phyloP scores from a whole-genome alignment of 495 filamentous ascomycete genomes.

The Neurospora discreta region DNA sequence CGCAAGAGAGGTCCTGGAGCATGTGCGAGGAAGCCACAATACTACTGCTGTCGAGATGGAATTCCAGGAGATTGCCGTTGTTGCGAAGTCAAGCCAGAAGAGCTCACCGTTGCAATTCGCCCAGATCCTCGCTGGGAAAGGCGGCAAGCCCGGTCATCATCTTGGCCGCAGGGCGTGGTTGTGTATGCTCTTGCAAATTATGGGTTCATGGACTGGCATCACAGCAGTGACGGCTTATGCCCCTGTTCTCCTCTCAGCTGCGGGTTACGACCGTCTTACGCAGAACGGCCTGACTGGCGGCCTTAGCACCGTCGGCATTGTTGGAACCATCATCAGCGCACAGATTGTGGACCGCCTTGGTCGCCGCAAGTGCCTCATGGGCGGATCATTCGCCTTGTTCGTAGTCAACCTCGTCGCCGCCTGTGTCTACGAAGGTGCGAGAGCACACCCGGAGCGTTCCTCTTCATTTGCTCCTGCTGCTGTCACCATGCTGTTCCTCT shows the following conservation, averaged over 20 bases:
- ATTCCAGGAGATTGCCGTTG: background rate
- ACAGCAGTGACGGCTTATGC: constrained; percentile 57
- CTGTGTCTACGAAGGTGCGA: constrained; percentile 6
- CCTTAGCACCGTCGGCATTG: constrained; percentile 7
- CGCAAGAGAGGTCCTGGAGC: background rate
- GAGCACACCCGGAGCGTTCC: constrained; percentile 4
- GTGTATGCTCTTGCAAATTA: constrained; percentile 56
- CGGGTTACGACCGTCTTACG: constrained; percentile 5
- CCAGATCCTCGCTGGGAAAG: background rate
- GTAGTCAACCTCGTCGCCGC: constrained; percentile 6
- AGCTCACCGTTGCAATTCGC: background rate
- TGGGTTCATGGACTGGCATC: constrained; percentile 67
- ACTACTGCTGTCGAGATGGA: background rate
- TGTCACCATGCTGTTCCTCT: constrained; percentile 10
- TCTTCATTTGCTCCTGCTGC: constrained; percentile 8
- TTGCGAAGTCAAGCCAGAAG: background rate
- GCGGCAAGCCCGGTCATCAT: constrained; percentile 3
- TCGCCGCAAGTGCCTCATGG: constrained; percentile 8
- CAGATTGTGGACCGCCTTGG: constrained; percentile 11
- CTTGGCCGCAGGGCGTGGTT: constrained; percentile 9
- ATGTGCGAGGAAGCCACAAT: background rate
- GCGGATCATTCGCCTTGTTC: constrained; percentile 3
- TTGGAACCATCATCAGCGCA: constrained; percentile 11
- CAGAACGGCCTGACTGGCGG: constrained; percentile 9
- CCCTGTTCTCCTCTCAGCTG: constrained; percentile 48